Evolutionary conservation across 2,329 filamentous ascomycete genomes (phyloP), one percentile per base, ranked within the genome.

Genomic region (Lecanicillium sp.): DNA sequence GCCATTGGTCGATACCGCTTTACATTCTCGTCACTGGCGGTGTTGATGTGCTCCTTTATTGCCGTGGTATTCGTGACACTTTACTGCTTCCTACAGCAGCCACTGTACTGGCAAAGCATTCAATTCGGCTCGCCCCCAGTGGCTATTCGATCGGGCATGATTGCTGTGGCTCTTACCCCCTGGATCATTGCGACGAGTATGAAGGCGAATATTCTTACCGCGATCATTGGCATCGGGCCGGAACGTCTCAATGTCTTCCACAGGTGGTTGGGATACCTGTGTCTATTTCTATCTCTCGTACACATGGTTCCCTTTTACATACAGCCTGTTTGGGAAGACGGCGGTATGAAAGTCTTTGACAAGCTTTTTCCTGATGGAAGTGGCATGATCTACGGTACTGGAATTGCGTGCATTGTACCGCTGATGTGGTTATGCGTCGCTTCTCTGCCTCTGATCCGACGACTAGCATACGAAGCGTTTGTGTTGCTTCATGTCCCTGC

Each of bases 201-300:
- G 72, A 96, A 96, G 61, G 84, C 87, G 13, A 97, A 96, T 55
- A 55, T 95, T 22, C 74, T 97, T 40, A 83, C 84, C 1, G 63
- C 89, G 40, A 62, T 96, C 42, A 95, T 89, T 4, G 90, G 90
- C 12, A 90, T 97, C 48, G 87, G 88, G 3, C 89, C 92, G 28
- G 90, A 97, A 57, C 74, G 90, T 35, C 72, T 97, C 36, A 96
- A 95, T 50, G 89, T 96, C 22, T 74, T 96, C 43, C 90, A 97
- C 61, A 79, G 90, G 50, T 97, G 89, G 89, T 79, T 84, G 7
- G 87, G 84, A 19, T 95, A 95, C 56, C 64, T 96, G 10, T 92
- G 84, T 53, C 69, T 95, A 2, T 81, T 94, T 45, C 67, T 96
- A 41, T 81, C 85, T 19, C 67, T 96, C 39, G 72, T 95, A 14